phyloP scores from a whole-genome alignment of 2,329 filamentous ascomycete genomes.

The Botrytis pseudocinerea region DNA sequence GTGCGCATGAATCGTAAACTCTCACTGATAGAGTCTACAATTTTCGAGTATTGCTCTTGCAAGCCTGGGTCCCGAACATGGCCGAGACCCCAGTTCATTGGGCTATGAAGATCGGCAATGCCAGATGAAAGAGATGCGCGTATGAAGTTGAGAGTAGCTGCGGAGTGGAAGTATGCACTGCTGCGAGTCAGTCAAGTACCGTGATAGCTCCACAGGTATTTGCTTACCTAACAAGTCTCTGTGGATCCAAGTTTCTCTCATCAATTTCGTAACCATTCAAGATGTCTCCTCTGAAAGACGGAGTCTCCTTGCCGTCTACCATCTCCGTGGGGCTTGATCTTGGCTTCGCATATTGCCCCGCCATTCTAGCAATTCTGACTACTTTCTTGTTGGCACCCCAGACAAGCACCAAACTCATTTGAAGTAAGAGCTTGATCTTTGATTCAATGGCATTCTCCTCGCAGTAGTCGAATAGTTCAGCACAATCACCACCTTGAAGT shows the following conservation, averaged over 20 bases:
- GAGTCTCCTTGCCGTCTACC: slow-evolving; percentile 75
- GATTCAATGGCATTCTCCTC: slow-evolving; percentile 85
- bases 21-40: slow-evolving; percentile 84
- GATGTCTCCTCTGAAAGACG: slow-evolving; percentile 93
- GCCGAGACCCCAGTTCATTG: slow-evolving; percentile 91
- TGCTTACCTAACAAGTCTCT: slow-evolving; percentile 69
- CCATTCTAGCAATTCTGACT: slow-evolving; percentile 92
- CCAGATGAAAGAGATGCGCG: slow-evolving; percentile 81
- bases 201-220: neutral
- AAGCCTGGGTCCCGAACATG: slow-evolving; percentile 83
- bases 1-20: slow-evolving; percentile 93
- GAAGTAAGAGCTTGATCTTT: slow-evolving; percentile 93
- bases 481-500: slow-evolving; percentile 94
- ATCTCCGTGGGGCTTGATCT: slow-evolving; percentile 85
- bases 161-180: slow-evolving; percentile 92
- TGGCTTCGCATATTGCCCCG: slow-evolving; percentile 96
- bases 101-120: slow-evolving; percentile 89
- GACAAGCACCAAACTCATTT: slow-evolving; percentile 95
- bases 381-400: slow-evolving; percentile 82
- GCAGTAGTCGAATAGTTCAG: slow-evolving; percentile 97
- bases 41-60: slow-evolving; percentile 81
- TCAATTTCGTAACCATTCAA: slow-evolving; percentile 81
- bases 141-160: slow-evolving; percentile 91
- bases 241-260: slow-evolving; percentile 79
- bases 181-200: slow-evolving; percentile 18